These are phyloP conservation scores for Bacidia gigantensis DNA, from an alignment of 495 filamentous ascomycete genomes.

Conservation along the genomic window DNA sequence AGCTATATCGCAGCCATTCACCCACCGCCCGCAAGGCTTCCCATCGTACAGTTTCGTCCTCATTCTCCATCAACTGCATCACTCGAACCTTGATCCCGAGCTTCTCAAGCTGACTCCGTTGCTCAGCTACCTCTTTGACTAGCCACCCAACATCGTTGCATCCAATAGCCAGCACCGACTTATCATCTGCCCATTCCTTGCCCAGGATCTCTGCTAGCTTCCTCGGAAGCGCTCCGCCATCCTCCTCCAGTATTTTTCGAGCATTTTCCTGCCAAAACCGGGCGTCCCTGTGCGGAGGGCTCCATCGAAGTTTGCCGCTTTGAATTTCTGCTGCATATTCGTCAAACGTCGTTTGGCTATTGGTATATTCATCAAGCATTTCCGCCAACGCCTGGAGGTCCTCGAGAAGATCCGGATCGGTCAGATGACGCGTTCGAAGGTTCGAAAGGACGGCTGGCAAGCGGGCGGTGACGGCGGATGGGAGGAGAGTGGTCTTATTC, in stretches of 20 bases:
- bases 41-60: constrained; percentile 83
- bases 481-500: constrained; percentile 67
- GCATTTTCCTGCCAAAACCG: constrained; percentile 94
- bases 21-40: constrained; percentile 88
- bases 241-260: constrained; percentile 75
- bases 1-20: constrained; percentile 86
- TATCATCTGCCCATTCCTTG: constrained; percentile 81
- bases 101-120: constrained; percentile 68
- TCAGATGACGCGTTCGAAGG: constrained; percentile 66
- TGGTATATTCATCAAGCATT: constrained; percentile 84
- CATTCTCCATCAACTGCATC: constrained; percentile 91
- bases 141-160: constrained; percentile 87
- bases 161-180: constrained; percentile 87
- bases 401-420: constrained; percentile 78
- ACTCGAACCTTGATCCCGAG: constrained; percentile 80
- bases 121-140: constrained; percentile 84
- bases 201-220: constrained; percentile 78
- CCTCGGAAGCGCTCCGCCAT: constrained; percentile 63
- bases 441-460: constrained; percentile 72
- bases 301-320: constrained; percentile 86
- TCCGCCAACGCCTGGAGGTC: constrained; percentile 64
- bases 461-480: constrained; percentile 65
- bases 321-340: constrained; percentile 85
- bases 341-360: constrained; percentile 93
- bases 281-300: constrained; percentile 79